A percentile compares a stretch with the other conserved stretches of the same genome.
phyloP scores from a whole-genome alignment of 768 basidiomycete species.

The Kwoniella dejecticola region DNA sequence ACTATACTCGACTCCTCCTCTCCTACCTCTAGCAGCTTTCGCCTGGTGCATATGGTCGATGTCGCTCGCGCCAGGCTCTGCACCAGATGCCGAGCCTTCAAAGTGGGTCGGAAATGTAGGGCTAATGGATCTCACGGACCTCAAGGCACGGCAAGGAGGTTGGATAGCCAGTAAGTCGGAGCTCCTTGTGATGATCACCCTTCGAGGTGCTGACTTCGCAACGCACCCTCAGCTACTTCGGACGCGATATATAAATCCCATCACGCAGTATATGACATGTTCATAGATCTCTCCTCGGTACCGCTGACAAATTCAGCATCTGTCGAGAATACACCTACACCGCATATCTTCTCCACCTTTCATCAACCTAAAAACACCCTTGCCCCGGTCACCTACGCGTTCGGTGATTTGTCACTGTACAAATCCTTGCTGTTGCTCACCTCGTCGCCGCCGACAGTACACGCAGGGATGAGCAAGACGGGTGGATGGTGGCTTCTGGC shows the following conservation, averaged over 20 bases:
- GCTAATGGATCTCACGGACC: constrained; percentile 41
- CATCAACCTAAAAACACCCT: constrained; percentile 14
- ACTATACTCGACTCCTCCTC: constrained; percentile 49
- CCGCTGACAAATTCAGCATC: constrained; percentile 6
- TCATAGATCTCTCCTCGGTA: constrained; percentile 46
- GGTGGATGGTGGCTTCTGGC: constrained; percentile 46
- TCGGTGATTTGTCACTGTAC: constrained; percentile 47
- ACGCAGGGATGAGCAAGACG: constrained; percentile 18
- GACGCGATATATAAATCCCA: constrained; percentile 51
- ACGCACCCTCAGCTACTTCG: constrained; percentile 41
- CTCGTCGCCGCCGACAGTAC: constrained; percentile 24
- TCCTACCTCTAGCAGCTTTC: constrained; percentile 44
- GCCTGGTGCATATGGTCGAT: constrained; percentile 50
- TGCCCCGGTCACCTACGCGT: constrained; percentile 38
- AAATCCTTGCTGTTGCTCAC: constrained; percentile 34
- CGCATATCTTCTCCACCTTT: constrained; percentile 10
- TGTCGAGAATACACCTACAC: constrained; percentile 3
- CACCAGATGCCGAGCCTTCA: constrained; percentile 2
- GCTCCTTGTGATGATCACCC: not conserved
- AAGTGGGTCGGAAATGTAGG: constrained; percentile 51
- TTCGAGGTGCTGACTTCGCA: not conserved
- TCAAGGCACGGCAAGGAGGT: constrained; percentile 39
- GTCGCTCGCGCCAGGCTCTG: constrained; percentile 27
- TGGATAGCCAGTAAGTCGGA: constrained; percentile 52
- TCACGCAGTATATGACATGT: constrained; percentile 43